Percentiles rank a stretch among this genome's conserved stretches.
Conservation (phyloP, 2,329 filamentous ascomycete species). For the Arthroderma sp. region DNA sequence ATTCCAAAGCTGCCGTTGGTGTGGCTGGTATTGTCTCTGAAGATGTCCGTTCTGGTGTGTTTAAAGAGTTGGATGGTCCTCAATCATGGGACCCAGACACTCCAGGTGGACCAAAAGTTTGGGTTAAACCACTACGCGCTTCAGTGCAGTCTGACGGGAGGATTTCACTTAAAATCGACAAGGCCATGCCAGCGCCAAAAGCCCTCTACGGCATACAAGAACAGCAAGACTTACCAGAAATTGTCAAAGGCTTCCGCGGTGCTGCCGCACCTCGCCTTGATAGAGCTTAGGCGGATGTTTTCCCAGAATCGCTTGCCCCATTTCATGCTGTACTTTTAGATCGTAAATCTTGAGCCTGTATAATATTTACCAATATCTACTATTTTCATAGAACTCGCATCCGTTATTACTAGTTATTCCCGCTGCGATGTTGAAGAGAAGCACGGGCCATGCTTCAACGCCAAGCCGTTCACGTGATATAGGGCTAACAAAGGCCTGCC, state of each 20-base stretch:
- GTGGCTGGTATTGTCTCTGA: conserved; percentile 31
- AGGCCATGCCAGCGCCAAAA: conserved; percentile 7
- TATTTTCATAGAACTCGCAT: no score
- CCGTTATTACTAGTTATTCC: no score
- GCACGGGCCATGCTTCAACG: no score
- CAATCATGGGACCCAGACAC: conserved; percentile 31
- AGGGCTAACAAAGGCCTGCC: not conserved
- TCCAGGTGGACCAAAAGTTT: conserved; percentile 40
- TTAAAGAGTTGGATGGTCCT: conserved; percentile 25
- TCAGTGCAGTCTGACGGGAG: conserved; percentile 32
- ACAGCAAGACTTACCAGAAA: conserved; percentile 4
- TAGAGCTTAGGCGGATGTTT: not conserved
- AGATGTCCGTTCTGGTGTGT: conserved; percentile 24
- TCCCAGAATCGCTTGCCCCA: no score
- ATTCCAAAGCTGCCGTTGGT: conserved; percentile 24
- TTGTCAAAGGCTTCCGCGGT: not conserved
- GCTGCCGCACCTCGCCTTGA: conserved; percentile 4
- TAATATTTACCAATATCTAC: no score
- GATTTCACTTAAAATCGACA: conserved; percentile 23
- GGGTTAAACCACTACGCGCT: conserved; percentile 36
- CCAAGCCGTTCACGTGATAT: no score
- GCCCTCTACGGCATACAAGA: conserved; percentile 6
- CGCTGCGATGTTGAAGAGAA: no score
- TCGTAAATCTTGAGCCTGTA: no score
- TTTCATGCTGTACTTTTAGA: no score